Evolutionary conservation across 2,329 filamentous ascomycete species (phyloP), one percentile per base, ranked within the genome.

Genomic region (Trichoderma arundinaceum): DNA sequence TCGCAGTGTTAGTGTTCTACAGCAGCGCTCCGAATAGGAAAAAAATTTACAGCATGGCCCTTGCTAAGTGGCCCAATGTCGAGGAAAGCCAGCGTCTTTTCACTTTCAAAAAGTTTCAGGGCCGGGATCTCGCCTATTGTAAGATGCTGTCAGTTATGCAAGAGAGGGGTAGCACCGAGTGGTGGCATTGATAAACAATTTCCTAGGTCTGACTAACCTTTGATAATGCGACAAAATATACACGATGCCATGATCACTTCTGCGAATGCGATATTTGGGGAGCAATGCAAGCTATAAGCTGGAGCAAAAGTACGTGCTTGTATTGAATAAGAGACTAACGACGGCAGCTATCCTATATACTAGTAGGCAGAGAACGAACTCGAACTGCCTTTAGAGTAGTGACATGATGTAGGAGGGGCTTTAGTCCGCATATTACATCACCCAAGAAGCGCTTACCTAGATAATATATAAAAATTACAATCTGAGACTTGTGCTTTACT

Each of bases 151-250:
- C 15, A 44, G 22, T 41, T 43, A 33, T 13, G 35, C 22, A 39
- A 63, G 35, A 64, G 8, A 52, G 53, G 53, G 51, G 58, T 35
- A 49, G 17, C 44, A 41, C 17, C 57, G n/a, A n/a, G 13, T 48
- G 43, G 39, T 33, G 46, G 12, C 22, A 6, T 8, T 38, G 17
- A 15, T 28, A 19, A 10, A 48, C n/a, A 43, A 17, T 38, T 10
- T 32, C n/a, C 35, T 64, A 44, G 9, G 3, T 3, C 5, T 15
- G 12, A 70, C 74, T 67, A 75, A 84, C 94, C 94, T 86, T 96
- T 96, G 83, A 99, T 90, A 77, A 99, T 98, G 79, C 92, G 96
- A 86, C 95, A 99, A 83, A 99, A 99, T 76, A 98, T 92, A 78
- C 95, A 99, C 69, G 90, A 66, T 35, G 70, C 68, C 71, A 73